Conservation (phyloP, 495 filamentous ascomycete species). For the Penicillium mononematosum region DNA sequence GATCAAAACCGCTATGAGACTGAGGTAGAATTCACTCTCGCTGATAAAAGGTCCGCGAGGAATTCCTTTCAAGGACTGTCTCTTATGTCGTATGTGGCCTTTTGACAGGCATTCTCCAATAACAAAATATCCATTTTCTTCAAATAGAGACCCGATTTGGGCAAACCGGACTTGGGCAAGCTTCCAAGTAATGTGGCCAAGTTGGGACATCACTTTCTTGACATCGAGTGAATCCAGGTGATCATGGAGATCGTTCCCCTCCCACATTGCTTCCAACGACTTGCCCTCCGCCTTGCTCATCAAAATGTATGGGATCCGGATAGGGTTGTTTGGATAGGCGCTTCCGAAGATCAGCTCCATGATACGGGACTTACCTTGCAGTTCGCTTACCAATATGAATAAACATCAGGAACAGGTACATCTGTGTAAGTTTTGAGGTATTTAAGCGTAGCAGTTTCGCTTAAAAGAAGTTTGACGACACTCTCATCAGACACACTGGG, state of each 20-base stretch:
- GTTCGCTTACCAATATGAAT: not conserved
- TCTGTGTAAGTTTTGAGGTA: not conserved
- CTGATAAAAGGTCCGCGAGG: not conserved
- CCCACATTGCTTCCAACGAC: not conserved
- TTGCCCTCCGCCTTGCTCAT: constrained; percentile 2
- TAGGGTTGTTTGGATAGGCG: not conserved
- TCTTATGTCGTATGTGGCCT: not conserved
- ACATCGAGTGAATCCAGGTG: not conserved
- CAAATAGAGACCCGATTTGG: not conserved
- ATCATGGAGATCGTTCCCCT: not conserved
- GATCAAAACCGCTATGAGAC: not conserved
- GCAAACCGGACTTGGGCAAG: not conserved
- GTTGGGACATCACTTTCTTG: not conserved
- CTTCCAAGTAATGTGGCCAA: not conserved
- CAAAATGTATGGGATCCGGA: not conserved
- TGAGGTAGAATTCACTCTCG: not conserved
- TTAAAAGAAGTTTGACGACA: not conserved
- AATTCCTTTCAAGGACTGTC: not conserved
- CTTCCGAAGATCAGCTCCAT: not conserved
- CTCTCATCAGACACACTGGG: not conserved
- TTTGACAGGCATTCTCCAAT: constrained; percentile 2
- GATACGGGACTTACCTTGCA: not conserved
- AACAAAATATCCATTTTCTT: not conserved
- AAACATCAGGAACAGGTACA: not conserved
- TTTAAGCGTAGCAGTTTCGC: not conserved